These are phyloP conservation scores for Colletotrichum spaethianum DNA, from an alignment of 2,329 filamentous ascomycete species.

Conservation along the genomic window DNA sequence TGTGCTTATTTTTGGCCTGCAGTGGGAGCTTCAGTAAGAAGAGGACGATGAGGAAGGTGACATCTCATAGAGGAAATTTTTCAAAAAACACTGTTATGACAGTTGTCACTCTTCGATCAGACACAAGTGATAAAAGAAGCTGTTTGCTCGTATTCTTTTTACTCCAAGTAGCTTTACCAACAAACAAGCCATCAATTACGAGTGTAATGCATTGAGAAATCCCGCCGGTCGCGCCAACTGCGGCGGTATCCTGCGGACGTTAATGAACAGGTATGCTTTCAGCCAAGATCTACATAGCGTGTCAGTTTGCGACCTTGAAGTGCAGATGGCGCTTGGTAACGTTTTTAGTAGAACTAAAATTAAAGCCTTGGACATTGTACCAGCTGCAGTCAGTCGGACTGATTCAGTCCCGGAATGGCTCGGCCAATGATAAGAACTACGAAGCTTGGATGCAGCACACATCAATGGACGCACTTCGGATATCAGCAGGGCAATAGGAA, in stretches of 20 bases:
- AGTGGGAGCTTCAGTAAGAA: constrained; percentile 59
- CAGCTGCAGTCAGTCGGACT: constrained; percentile 54
- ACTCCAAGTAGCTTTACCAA: constrained; percentile 63
- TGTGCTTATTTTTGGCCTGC: constrained; percentile 45
- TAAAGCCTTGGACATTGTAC: constrained; percentile 43
- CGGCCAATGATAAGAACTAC: constrained; percentile 57
- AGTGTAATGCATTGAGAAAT: constrained; percentile 66
- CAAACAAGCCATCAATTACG: constrained; percentile 64
- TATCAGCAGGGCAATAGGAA: constrained; percentile 49
- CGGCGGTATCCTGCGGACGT: constrained; percentile 66
- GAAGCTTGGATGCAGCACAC: constrained; percentile 56
- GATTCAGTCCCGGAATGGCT: constrained; percentile 55
- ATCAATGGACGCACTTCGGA: constrained; percentile 62
- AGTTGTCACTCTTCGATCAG: not conserved
- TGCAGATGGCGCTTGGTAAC: too few species aligned
- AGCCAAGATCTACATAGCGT: constrained; percentile 59
- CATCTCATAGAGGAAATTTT: constrained; percentile 59
- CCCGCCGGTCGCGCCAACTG: constrained; percentile 69
- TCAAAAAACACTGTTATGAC: constrained; percentile 61
- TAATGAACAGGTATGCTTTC: constrained; percentile 66
- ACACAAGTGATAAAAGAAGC: not conserved
- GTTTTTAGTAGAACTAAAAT: not conserved
- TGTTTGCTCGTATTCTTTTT: too few species aligned
- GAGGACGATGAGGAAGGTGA: constrained; percentile 57
- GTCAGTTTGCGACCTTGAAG: not conserved